Evolutionary conservation across 306 rosid species (phyloP), one percentile per base, ranked within the genome.

Genomic region (Vigna nakashimae): DNA sequence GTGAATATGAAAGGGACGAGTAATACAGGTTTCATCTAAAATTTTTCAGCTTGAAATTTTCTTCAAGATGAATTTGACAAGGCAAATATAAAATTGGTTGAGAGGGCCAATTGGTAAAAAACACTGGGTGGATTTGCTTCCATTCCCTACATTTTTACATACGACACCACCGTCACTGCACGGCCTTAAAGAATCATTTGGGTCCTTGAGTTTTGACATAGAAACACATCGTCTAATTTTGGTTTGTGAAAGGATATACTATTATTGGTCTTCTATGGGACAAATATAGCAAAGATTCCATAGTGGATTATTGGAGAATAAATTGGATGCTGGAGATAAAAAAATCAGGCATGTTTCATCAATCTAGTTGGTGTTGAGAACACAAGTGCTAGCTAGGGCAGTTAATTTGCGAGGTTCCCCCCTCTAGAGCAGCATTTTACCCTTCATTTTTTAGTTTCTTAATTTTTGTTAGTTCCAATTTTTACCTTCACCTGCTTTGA

Each of bases 131-230:
- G 83, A 80, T 80, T 84, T 65, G 67, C 87, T 80, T 65, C 87
- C 86, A 74, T 73, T 81, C 86, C 82, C 78, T 79, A 69, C 79
- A 56, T 74, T 87, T 86, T 83, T 78, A 87, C 90, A 77, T 86
- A 24, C 7, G 53, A 82, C 82, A 70, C 72, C 79, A 60, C 72
- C 89, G 83, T 74, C 66, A 74, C 78, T 74, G 73, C 81, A 79
- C 83, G 78, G 82, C 84, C 80, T 78, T 85, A 86, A 28, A 83
- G 86, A 85, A 70, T 84, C 88, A 84, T 84, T 82, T 81, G 81
- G 79, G 77, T 82, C 87, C 83, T 89, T 89, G 88, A 88, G 89
- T 86, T 88, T 91, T 88, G 86, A 87, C 89, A 84, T 80, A 86
- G 95, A 84, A 83, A 82, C 85, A 86, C 84, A 26, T 86, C 89